Evolutionary conservation across 2,329 filamentous ascomycete genomes (phyloP).

Genomic region (Orbilia quercus): DNA sequence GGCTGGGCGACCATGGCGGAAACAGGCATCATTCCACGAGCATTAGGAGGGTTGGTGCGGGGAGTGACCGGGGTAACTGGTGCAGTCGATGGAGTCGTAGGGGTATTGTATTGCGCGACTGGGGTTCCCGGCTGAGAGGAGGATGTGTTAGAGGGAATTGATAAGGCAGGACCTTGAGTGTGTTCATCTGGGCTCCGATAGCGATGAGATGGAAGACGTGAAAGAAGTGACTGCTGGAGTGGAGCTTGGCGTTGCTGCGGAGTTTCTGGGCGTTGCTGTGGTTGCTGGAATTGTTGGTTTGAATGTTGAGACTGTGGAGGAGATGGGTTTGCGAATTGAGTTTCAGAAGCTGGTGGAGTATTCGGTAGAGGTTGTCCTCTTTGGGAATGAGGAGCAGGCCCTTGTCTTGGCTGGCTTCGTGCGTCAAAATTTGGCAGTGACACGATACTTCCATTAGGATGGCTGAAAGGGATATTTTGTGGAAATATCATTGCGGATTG

Average conservation of each 20-base stretch:
- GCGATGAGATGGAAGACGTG: conserved; percentile 47
- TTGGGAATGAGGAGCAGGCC: not conserved
- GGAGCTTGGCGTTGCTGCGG: conserved; percentile 16
- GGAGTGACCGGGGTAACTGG: conserved; percentile 41
- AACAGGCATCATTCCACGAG: conserved; percentile 50
- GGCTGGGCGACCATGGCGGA: conserved; percentile 53
- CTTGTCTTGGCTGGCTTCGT: conserved; percentile 19
- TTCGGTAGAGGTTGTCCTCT: conserved; percentile 16
- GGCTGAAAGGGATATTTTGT: conserved; percentile 11
- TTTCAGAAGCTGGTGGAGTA: conserved; percentile 16
- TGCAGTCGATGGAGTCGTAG: conserved; percentile 37
- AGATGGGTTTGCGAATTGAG: conserved; percentile 19
- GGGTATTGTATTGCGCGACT: conserved; percentile 14
- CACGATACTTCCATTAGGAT: conserved; percentile 34
- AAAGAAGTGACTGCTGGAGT: conserved; percentile 41
- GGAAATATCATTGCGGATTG: conserved; percentile 46
- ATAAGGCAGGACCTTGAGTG: conserved; percentile 25
- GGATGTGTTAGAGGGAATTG: conserved; percentile 38
- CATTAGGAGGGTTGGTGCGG: conserved; percentile 11
- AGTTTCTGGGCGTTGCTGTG: not conserved
- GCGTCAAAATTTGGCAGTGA: conserved; percentile 47
- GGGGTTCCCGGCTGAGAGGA: conserved; percentile 44
- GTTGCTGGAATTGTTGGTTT: conserved; percentile 1
- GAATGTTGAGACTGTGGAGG: conserved; percentile 9
- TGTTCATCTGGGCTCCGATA: conserved; percentile 26